A percentile compares a stretch with the other conserved stretches of the same genome.
Evolutionary conservation across 192 early-diverging fungal genomes (phyloP).

Genomic region (Linnemannia hyalina): DNA sequence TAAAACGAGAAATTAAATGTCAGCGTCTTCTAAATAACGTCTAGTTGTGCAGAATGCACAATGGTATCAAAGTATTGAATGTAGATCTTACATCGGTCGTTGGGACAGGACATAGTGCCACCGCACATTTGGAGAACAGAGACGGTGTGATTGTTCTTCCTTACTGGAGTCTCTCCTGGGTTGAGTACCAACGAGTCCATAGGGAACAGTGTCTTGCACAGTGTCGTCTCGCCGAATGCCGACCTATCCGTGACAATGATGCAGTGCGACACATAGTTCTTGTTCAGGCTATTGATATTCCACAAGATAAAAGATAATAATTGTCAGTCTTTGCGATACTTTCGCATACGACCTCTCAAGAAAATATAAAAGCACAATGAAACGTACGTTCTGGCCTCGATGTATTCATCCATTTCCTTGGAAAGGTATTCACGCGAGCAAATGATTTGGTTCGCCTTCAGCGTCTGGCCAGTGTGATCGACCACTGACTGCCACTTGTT

Average conservation of each 20-base stretch:
- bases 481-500: slow-evolving; percentile 60
- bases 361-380: not conserved
- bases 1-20: not conserved
- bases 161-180: slow-evolving; percentile 51
- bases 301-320: not conserved
- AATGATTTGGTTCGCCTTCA: slow-evolving; percentile 63
- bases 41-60: not conserved
- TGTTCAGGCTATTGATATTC: slow-evolving; percentile 26
- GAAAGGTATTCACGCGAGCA: slow-evolving; percentile 69
- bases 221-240: slow-evolving; percentile 50
- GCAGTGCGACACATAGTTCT: slow-evolving; percentile 44
- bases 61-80: not conserved
- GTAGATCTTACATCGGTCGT: slow-evolving; percentile 49
- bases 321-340: slow-evolving; percentile 26
- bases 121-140: slow-evolving; percentile 57
- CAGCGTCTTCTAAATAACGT: not conserved
- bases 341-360: not conserved
- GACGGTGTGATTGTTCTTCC: slow-evolving; percentile 54
- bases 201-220: slow-evolving; percentile 63
- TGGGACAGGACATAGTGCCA: slow-evolving; percentile 60
- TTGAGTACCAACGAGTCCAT: slow-evolving; percentile 56
- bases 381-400: slow-evolving; percentile 42
- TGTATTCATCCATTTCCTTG: slow-evolving; percentile 43
- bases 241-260: slow-evolving; percentile 55
- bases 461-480: slow-evolving; percentile 55